phyloP scores from a whole-genome alignment of 2,329 filamentous ascomycete genomes.

The Monosporascus sp. region DNA sequence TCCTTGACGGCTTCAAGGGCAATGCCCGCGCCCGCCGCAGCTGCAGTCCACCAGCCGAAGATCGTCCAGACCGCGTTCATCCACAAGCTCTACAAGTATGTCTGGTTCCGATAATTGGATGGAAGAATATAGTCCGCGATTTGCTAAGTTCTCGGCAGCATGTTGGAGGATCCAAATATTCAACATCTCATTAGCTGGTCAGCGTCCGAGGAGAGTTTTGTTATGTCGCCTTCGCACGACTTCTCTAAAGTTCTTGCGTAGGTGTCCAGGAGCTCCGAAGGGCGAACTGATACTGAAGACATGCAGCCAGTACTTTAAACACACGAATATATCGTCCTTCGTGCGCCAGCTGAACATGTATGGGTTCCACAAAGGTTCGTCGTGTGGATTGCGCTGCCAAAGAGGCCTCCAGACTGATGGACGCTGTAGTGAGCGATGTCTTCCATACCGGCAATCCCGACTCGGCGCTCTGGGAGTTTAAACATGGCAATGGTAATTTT shows the following conservation, averaged over 20 bases:
- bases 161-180: conserved; percentile 91
- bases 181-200: conserved; percentile 98
- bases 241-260: conserved; percentile 98
- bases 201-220: conserved; percentile 87
- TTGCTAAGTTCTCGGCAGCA: conserved; percentile 50
- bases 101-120: not conserved
- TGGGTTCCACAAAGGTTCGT: conserved; percentile 91
- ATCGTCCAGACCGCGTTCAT: conserved; percentile 98
- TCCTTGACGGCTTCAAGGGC: conserved; percentile 27
- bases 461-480: conserved; percentile 96
- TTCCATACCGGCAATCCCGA: conserved; percentile 94
- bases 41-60: conserved; percentile 86
- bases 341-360: conserved; percentile 99
- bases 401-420: conserved; percentile 17
- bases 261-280: conserved; percentile 32
- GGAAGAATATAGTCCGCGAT: not conserved
- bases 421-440: conserved; percentile 78
- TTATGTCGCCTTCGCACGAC: conserved; percentile 95
- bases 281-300: conserved; percentile 16
- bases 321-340: conserved; percentile 98
- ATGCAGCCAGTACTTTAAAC: conserved; percentile 92
- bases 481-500: conserved; percentile 95
- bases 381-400: not conserved
- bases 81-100: conserved; percentile 97
- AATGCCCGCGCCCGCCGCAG: conserved; percentile 58